These are phyloP conservation scores for Zygosaccharomyces lentus DNA, from an alignment of 805 yeast species.

Conservation along the genomic window DNA sequence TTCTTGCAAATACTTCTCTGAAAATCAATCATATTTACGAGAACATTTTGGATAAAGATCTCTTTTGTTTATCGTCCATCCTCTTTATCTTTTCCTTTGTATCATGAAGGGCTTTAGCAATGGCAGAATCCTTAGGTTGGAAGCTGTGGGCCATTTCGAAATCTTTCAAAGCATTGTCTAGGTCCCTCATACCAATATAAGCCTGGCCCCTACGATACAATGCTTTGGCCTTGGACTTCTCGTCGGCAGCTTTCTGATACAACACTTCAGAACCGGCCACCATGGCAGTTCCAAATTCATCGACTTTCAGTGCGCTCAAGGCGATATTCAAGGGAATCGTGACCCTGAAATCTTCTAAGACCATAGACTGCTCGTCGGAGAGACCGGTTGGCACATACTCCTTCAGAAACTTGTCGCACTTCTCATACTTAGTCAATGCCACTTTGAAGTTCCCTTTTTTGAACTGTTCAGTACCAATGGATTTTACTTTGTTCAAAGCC, in stretches of 20 bases:
- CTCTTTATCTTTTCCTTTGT: constrained; percentile 49
- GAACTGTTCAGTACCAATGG: constrained; percentile 70
- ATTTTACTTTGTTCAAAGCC: constrained; percentile 64
- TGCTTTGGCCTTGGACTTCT: constrained; percentile 76
- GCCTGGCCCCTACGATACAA: constrained; percentile 82
- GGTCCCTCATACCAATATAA: constrained; percentile 55
- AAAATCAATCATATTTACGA: constrained; percentile 14
- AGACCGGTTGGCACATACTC: constrained; percentile 63
- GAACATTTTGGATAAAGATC: constrained; percentile 71
- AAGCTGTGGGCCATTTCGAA: constrained; percentile 59
- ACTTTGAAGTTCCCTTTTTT: constrained; percentile 54
- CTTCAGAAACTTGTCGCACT: constrained; percentile 63
- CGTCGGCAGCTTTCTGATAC: constrained; percentile 53
- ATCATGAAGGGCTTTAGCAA: constrained; percentile 57
- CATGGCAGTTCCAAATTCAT: constrained; percentile 50
- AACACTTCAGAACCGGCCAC: constrained; percentile 63
- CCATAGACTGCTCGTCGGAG: constrained; percentile 48
- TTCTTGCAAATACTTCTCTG: not conserved
- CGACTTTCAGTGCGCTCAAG: constrained; percentile 63
- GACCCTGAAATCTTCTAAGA: constrained; percentile 51
- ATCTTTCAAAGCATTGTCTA: constrained; percentile 63
- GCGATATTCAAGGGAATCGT: constrained; percentile 71
- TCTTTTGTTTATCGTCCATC: constrained; percentile 65
- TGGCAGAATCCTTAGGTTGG: constrained; percentile 70
- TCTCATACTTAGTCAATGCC: constrained; percentile 66